These are phyloP conservation scores for Brassica hybrid DNA, from an alignment of 441 rosid genomes.

Conservation along the genomic window DNA sequence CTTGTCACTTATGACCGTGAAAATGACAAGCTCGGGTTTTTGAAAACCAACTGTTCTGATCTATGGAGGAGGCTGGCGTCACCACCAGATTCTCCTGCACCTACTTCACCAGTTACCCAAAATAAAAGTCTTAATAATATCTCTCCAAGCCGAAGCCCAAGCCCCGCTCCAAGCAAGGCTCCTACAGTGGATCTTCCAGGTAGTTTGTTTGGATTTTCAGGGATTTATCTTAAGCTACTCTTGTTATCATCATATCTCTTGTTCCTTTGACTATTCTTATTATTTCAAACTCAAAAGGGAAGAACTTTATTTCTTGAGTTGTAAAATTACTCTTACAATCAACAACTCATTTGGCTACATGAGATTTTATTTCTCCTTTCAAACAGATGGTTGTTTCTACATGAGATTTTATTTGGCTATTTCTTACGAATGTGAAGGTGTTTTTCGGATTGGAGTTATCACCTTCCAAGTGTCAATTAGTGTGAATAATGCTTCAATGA, in stretches of 20 bases:
- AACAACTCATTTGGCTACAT: constrained; percentile 1
- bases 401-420: constrained; percentile 11
- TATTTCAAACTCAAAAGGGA: not conserved
- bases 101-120: constrained; percentile 46
- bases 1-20: constrained; percentile 75
- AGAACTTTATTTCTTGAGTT: not conserved
- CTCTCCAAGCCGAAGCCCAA: constrained; percentile 58
- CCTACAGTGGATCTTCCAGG: constrained; percentile 55
- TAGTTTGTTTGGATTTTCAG: constrained; percentile 43
- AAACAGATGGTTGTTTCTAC: too few species aligned
- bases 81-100: constrained; percentile 50
- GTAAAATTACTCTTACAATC: not conserved
- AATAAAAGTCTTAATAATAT: constrained; percentile 38
- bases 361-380: not conserved
- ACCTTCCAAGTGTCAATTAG: constrained; percentile 63
- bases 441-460: constrained; percentile 59
- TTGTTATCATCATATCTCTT: not conserved
- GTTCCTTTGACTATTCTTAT: constrained; percentile 1
- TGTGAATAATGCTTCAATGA: constrained; percentile 46
- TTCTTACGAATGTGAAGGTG: constrained; percentile 50
- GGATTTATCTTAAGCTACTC: not conserved
- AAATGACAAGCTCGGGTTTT: constrained; percentile 68
- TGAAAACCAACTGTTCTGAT: constrained; percentile 83
- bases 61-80: constrained; percentile 56
- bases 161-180: constrained; percentile 52